Base-by-base conservation (phyloP, 2,329 filamentous ascomycete genomes). In the Fusarium buharicum region DNA sequence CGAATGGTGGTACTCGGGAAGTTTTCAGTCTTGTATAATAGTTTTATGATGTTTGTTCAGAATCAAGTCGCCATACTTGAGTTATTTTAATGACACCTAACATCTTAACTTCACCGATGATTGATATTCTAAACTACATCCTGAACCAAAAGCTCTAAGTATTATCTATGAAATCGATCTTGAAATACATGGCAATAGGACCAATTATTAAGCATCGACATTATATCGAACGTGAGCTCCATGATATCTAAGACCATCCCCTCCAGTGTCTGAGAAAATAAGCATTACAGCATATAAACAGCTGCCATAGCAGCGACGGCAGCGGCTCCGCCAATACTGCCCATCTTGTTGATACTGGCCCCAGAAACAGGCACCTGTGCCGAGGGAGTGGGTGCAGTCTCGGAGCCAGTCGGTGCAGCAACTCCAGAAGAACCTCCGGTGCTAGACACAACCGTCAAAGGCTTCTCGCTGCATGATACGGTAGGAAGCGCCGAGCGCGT, bases 401-500 rank as follows among this genome's bases (percentile, higher is more conserved):
- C 40, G 14, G 48, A 46, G n/a, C 39, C 63, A 28, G 63, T 67
- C 11, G 63, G 51, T 4, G 30, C 44, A 12, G 59, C 55, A 20
- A 36, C 59, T 14, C 60, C 59, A 9, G 43, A 31, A 27, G 17
- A 20, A n/a, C 45, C 36, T n/a, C 38, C 27, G 3, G 54, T 27
- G 9, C 48, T 28, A 10, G 62, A 39, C 1, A 66, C 36, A 7
- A 66, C 39, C 4, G 28, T 52, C 41, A 66, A 10, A 8, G 63
- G 44, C 24, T 48, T 39, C 7, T 53, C 59, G 0, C 49, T 54
- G 59, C 63, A 66, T 1, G 63, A 67, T 9, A 13, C 24, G 34
- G 46, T 39, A 18, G 63, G 63, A 9, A 60, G 41, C 3, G 49
- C 59, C 3, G 59, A 57, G 12, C 63, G 63, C 0, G 63, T 66